Evolutionary conservation across 2,329 filamentous ascomycete species (phyloP), one percentile per base, ranked within the genome.

Genomic region (Penicillium paneum): DNA sequence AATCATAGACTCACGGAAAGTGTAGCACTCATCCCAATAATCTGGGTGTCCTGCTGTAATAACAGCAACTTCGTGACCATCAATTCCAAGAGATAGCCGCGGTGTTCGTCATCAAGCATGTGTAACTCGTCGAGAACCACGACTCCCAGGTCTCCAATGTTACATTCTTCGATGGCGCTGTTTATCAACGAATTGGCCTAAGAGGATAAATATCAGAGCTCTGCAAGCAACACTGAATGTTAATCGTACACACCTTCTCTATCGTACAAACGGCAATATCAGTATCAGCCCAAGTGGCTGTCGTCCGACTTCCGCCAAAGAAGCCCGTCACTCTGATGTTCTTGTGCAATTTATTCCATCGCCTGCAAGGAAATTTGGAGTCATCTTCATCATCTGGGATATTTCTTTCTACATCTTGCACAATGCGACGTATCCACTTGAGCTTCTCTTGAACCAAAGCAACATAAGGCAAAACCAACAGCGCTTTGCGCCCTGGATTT

Each of bases 361-460:
- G 79, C 78, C 82, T 86, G 54, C 62, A 63, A 15, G 81, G 69
- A 15, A 74, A 74, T 39, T 50, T 50, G 2, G 71, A 66, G 10
- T 67, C 64, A n/a, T 70, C 67, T 60, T 73, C 42, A 64, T 59
- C 54, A 11, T 62, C 59, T 3, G 71, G 66, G 8, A 73, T 61
- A 0, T 74, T 57, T 54, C 75, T 76, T 47, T 75, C 72, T 21
- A 90, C 78, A 26, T 81, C 83, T 57, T 86, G 78, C 3, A 89
- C 85, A 17, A 89, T 76, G 45, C 79, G 83, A 29, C 87, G 82
- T 39, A 92, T 75, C 87, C 88, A 91, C 51, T 84, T 83, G 31
- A 90, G 80, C 68, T 91, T 91, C 69, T 92, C 89, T 67, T 91
- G 88, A 0, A 92, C 89, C 3, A 92, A 79, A 17, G 89, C 88